Percentiles rank a stretch among this genome's conserved stretches.
These are phyloP conservation scores for Yamadazyma epiphylla DNA, from an alignment of 1,139 yeast genomes.

Conservation along the genomic window DNA sequence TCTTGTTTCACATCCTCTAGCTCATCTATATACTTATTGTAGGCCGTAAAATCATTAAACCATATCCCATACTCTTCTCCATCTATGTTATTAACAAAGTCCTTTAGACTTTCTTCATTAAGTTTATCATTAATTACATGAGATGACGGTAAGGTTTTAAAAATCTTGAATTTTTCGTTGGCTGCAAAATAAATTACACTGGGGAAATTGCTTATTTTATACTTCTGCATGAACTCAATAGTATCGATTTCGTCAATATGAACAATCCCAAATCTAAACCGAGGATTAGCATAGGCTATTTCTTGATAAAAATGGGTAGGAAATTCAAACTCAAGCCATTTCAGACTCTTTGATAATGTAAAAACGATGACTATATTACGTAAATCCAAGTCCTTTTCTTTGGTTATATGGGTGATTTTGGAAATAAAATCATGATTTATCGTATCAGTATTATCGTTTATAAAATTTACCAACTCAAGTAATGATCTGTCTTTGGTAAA, in stretches of 20 bases:
- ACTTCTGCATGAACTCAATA: slow-evolving; percentile 19
- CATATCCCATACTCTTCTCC: slow-evolving; percentile 16
- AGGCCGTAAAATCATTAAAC: too few species aligned
- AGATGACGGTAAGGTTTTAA: slow-evolving; percentile 24
- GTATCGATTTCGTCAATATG: slow-evolving; percentile 20
- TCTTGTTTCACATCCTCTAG: too few species aligned
- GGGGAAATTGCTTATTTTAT: slow-evolving; percentile 32
- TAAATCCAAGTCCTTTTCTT: slow-evolving; percentile 15
- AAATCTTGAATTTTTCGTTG: slow-evolving; percentile 20
- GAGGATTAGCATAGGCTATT: slow-evolving; percentile 16
- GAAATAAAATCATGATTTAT: slow-evolving; percentile 12
- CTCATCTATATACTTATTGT: too few species aligned
- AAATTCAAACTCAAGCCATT: slow-evolving; percentile 29
- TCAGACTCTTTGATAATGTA: slow-evolving; percentile 18
- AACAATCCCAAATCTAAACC: slow-evolving; percentile 21
- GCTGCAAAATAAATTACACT: slow-evolving; percentile 24
- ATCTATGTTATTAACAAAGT: slow-evolving; percentile 19
- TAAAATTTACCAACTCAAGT: slow-evolving; percentile 20
- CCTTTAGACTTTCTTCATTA: slow-evolving; percentile 15
- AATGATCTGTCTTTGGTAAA: slow-evolving; percentile 22
- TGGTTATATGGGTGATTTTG: slow-evolving; percentile 6
- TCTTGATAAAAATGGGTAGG: slow-evolving; percentile 36
- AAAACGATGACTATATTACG: slow-evolving; percentile 27
- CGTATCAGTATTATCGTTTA: slow-evolving; percentile 15
- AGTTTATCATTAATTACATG: slow-evolving; percentile 18